Base-by-base conservation (phyloP, 805 yeast species). In the Pichia exigua region DNA sequence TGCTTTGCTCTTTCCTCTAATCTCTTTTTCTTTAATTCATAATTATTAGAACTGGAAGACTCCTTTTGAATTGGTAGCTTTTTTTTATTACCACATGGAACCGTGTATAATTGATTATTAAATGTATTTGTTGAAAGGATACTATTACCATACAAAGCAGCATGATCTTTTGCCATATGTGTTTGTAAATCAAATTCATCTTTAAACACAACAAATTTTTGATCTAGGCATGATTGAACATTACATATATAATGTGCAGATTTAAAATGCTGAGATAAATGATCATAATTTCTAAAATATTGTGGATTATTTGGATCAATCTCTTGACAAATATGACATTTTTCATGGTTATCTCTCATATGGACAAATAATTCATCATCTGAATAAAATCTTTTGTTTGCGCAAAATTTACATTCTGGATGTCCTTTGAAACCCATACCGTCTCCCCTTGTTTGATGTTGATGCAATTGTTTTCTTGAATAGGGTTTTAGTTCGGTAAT, bases 131-230 rank as follows among this genome's bases (percentile, higher is more conserved):
- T 56, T 61, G 41, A 46, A 18, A 46, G 44, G 26, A 46, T 40
- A 30, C 83, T 57, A 6, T 78, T 77, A 2, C 86, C 81, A 44
- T 38, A 43, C 6, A 58, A 24, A 22, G 42, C 42, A 12, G 58
- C 44, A 66, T 94, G 99, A 59, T 85, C 92, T 57, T 81, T 79
- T 45, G 89, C 68, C 82, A 89, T 83, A 67, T 94, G 99, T 1
- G 95, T 91, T 50, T 86, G 84, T 49, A 94, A 73, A 59, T 90
- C 97, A 50, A 90, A 67, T 49, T 87, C 94, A 55, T 89, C 92
- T 22, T 83, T 78, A 64, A 94, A 94, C 1, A 92, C 99, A 22
- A 94, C 94, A 69, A 94, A 92, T 64, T 87, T 87, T 66, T 86
- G 82, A 51, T 91, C 98, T 46, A 91, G 67, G 69, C 99, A 94